Evolutionary conservation across 2,329 filamentous ascomycete species (phyloP).

Genomic region (Xylaria multiplex): DNA sequence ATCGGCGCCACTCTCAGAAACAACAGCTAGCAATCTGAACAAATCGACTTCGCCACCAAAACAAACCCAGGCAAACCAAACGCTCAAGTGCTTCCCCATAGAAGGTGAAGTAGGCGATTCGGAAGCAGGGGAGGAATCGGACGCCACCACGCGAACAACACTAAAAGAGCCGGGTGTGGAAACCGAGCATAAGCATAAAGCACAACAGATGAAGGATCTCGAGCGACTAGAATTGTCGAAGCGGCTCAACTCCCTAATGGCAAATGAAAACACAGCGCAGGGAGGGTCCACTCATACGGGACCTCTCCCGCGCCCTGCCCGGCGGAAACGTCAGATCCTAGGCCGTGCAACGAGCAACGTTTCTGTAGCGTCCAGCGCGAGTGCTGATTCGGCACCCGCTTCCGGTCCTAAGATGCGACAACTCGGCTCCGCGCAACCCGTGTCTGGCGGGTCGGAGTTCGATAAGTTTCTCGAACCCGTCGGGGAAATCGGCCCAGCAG

Average conservation of each 20-base stretch:
- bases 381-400: conserved; percentile 53
- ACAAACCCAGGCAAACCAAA: conserved; percentile 36
- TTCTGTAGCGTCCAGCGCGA: conserved; percentile 61
- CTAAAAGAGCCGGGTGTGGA: conserved; percentile 30
- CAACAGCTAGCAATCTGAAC: conserved; percentile 55
- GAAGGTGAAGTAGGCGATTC: conserved; percentile 57
- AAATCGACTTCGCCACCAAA: conserved; percentile 51
- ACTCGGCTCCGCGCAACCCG: conserved; percentile 31
- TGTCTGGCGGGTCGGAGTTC: conserved; percentile 19
- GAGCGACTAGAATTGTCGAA: conserved; percentile 45
- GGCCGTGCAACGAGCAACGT: conserved; percentile 68
- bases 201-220: conserved; percentile 34
- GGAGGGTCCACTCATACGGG: conserved; percentile 36
- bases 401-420: conserved; percentile 25
- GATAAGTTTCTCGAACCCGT: conserved; percentile 39
- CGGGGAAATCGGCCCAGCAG: conserved; percentile 21
- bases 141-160: conserved; percentile 30
- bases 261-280: conserved; percentile 22
- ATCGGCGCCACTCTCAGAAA: conserved; percentile 54
- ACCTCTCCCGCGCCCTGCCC: conserved; percentile 39
- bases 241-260: conserved; percentile 43
- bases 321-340: conserved; percentile 60
- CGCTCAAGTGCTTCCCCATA: conserved; percentile 50
- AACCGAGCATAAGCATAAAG: conserved; percentile 37
- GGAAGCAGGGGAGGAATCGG: conserved; percentile 50